Percentiles rank a stretch among this genome's conserved stretches.
phyloP scores from a whole-genome alignment of 805 yeast species.

The Candida patagonica region DNA sequence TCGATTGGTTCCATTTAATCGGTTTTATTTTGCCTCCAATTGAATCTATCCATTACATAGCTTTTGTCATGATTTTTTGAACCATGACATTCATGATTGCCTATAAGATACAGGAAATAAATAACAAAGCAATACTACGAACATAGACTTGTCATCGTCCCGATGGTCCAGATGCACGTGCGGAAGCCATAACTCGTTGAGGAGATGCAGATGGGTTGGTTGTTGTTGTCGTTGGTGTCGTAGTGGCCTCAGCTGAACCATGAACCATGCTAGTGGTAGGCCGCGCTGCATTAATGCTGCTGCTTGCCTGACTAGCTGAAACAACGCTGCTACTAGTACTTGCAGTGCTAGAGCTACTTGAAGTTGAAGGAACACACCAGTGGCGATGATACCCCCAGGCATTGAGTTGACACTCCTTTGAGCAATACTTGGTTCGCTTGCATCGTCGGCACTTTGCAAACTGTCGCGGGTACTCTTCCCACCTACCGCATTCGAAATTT shows the following conservation, averaged over 20 bases:
- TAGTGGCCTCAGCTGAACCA: background rate
- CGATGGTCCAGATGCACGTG: too few species aligned
- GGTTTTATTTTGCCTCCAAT: too few species aligned
- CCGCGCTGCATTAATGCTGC: conserved; percentile 5
- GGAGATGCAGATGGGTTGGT: too few species aligned
- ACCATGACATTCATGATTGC: too few species aligned
- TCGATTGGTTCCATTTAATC: too few species aligned
- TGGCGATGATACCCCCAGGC: conserved; percentile 92
- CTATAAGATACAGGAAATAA: too few species aligned
- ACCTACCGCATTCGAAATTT: conserved; percentile 80
- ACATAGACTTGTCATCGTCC: too few species aligned
- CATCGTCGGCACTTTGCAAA: conserved; percentile 94
- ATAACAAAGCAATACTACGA: too few species aligned
- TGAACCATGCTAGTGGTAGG: too few species aligned
- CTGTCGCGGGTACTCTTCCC: conserved; percentile 87
- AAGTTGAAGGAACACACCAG: conserved; percentile 52
- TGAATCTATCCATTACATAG: too few species aligned
- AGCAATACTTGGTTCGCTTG: conserved; percentile 89
- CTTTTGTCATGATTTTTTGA: too few species aligned
- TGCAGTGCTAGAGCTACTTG: conserved; percentile 9
- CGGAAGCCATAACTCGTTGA: too few species aligned
- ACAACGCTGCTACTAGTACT: conserved; percentile 1
- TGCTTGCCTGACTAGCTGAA: background rate
- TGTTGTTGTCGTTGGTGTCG: background rate
- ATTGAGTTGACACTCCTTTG: conserved; percentile 79